A percentile compares a stretch with the other conserved stretches of the same genome.
Evolutionary conservation across 768 basidiomycete species (phyloP).

Genomic region (Tricholoma furcatifolium): DNA sequence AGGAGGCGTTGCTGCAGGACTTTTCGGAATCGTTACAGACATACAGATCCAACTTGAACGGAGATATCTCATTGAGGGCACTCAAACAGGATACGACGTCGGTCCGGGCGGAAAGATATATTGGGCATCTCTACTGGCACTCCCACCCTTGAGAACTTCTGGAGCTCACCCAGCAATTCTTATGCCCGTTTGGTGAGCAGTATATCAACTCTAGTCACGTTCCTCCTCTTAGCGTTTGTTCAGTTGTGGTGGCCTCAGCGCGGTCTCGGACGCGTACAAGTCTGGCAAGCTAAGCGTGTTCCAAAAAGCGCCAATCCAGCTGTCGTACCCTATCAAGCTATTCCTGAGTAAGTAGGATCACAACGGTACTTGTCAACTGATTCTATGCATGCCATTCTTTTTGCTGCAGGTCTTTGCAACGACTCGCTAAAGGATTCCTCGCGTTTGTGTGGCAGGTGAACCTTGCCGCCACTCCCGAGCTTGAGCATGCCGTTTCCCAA

Average conservation of each 20-base stretch:
- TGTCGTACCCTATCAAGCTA: too few species aligned
- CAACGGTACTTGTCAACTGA: too few species aligned
- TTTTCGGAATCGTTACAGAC: background rate
- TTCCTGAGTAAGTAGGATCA: too few species aligned
- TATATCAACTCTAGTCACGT: background rate
- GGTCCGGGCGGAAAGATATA: background rate
- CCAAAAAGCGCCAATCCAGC: too few species aligned
- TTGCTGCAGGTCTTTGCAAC: background rate
- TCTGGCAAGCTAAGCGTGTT: background rate
- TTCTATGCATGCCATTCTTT: background rate
- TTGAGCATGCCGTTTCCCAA: too few species aligned
- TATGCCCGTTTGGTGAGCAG: conserved; percentile 3
- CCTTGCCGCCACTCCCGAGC: background rate
- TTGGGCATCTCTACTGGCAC: background rate
- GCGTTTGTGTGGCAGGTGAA: too few species aligned
- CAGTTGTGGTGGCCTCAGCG: conserved; percentile 6
- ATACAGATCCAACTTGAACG: background rate
- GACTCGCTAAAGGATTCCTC: too few species aligned
- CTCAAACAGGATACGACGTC: conserved; percentile 1
- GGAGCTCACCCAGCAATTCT: background rate
- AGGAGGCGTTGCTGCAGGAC: background rate
- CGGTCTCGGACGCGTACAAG: conserved; percentile 1
- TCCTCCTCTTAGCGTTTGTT: background rate
- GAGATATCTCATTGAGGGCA: background rate
- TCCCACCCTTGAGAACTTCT: too few species aligned